phyloP scores from a whole-genome alignment of 2,329 filamentous ascomycete genomes.

The Lasiodiplodia theobromae region DNA sequence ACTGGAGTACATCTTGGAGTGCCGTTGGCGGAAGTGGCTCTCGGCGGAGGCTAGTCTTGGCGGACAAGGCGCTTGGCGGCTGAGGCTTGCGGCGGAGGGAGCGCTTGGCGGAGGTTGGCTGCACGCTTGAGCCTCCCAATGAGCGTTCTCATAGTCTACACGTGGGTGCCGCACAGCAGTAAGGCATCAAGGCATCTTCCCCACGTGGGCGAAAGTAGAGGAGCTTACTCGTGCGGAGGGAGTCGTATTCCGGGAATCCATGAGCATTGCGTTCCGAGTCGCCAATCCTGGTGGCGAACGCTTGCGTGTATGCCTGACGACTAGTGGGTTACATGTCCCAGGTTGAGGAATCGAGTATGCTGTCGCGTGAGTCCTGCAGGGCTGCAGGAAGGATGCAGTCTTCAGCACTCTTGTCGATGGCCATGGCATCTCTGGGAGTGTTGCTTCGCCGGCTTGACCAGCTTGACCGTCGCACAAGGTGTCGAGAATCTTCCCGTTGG shows the following conservation, averaged over 20 bases:
- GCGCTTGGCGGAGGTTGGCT: slow-evolving; percentile 9
- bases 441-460: background rate
- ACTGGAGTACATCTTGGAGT: background rate
- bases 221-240: background rate
- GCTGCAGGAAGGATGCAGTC: no score
- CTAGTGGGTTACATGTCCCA: background rate
- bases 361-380: background rate
- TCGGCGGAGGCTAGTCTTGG: slow-evolving; percentile 10
- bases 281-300: background rate
- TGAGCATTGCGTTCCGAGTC: background rate
- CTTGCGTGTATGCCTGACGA: background rate
- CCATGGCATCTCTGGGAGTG: background rate
- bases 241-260: background rate
- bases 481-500: background rate
- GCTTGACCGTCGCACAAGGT: background rate
- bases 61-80: slow-evolving; percentile 4
- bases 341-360: background rate
- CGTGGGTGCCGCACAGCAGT: background rate
- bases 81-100: background rate
- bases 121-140: slow-evolving; percentile 11
- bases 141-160: background rate
- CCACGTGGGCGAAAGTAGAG: background rate
- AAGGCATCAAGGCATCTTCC: background rate
- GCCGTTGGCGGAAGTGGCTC: slow-evolving; percentile 4
- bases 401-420: background rate